These are phyloP conservation scores for Anethum foeniculum DNA, from an alignment of 140 eudicot species.

Conservation along the genomic window DNA sequence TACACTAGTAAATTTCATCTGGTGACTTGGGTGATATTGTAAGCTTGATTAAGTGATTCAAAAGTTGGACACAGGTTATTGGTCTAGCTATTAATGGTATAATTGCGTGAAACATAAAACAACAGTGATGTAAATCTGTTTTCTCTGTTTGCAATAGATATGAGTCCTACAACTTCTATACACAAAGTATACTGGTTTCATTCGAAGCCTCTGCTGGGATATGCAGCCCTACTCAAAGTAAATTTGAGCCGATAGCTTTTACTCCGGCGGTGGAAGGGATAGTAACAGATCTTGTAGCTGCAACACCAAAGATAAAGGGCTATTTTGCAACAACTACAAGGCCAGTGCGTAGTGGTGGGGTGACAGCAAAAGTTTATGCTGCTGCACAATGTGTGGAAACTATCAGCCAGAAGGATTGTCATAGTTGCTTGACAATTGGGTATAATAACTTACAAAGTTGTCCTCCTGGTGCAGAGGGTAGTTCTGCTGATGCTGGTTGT, in stretches of 20 bases:
- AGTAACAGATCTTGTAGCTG: not conserved
- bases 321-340: not conserved
- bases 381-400: slow-evolving; percentile 6
- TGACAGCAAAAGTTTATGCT: not conserved
- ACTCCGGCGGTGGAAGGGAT: not conserved
- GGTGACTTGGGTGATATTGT: too few species aligned
- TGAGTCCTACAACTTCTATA: not conserved
- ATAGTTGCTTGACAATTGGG: not conserved
- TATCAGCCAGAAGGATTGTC: not conserved
- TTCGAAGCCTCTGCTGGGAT: not conserved
- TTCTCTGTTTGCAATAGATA: not conserved
- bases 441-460: not conserved
- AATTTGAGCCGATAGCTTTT: not conserved
- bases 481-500: not conserved
- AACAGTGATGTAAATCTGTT: not conserved
- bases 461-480: not conserved
- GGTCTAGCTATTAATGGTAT: not conserved
- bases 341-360: not conserved
- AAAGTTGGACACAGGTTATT: not conserved
- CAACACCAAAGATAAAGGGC: not conserved
- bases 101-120: not conserved
- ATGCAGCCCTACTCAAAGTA: not conserved
- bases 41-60: not conserved
- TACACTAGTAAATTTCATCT: not conserved
- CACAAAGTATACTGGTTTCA: not conserved